phyloP scores from a whole-genome alignment of 1,139 yeast species.

The Geotrichum australiense region DNA sequence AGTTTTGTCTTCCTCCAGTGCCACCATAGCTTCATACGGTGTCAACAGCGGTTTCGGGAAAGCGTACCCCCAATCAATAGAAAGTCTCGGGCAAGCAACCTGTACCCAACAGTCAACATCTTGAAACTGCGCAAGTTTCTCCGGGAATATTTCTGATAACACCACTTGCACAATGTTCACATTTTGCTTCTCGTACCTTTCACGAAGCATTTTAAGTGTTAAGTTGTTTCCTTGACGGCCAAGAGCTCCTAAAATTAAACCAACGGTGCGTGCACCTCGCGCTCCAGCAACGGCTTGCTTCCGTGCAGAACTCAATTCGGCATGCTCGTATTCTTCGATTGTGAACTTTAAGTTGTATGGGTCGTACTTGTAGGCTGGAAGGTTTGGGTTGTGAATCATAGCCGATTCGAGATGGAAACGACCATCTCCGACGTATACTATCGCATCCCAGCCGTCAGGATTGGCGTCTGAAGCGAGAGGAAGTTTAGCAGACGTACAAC shows the following conservation, averaged over 20 bases:
- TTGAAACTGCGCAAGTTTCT: conserved; percentile 86
- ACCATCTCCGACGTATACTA: conserved; percentile 94
- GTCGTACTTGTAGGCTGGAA: conserved; percentile 89
- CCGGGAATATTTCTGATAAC: conserved; percentile 89
- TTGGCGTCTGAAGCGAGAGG: conserved; percentile 28
- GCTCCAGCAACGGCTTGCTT: conserved; percentile 65
- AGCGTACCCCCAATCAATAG: conserved; percentile 99
- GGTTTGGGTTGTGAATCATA: conserved; percentile 92
- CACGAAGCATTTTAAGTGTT: conserved; percentile 62
- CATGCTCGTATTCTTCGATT: conserved; percentile 78
- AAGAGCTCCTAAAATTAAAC: conserved; percentile 85
- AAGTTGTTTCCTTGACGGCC: conserved; percentile 92
- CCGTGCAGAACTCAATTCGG: conserved; percentile 69
- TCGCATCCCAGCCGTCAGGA: conserved; percentile 57
- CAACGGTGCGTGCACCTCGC: conserved; percentile 56
- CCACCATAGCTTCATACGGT: conserved; percentile 94
- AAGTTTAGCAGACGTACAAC: conserved; percentile 87
- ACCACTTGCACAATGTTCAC: conserved; percentile 73
- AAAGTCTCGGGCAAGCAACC: conserved; percentile 93
- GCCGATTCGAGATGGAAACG: conserved; percentile 92
- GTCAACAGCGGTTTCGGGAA: conserved; percentile 85
- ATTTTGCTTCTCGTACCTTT: conserved; percentile 46
- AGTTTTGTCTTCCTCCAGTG: conserved; percentile 63
- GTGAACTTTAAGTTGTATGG: conserved; percentile 93
- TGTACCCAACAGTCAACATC: conserved; percentile 94